Percentiles rank a stretch among this genome's conserved stretches.
phyloP scores from a whole-genome alignment of 2,329 filamentous ascomycete genomes.

The Cladosporium oxysporum region DNA sequence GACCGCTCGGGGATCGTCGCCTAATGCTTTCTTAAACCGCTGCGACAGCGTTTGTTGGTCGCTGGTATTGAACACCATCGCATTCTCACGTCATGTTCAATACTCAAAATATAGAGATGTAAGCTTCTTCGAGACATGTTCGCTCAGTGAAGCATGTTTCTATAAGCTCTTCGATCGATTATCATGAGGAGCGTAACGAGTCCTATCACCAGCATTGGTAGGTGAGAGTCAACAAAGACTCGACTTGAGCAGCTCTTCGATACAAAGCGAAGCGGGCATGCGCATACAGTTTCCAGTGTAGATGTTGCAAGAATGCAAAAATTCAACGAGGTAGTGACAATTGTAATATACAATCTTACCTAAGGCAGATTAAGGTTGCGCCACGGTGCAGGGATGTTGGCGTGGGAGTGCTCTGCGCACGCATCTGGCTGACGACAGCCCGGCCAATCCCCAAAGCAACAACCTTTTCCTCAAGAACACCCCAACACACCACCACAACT shows the following conservation, averaged over 20 bases:
- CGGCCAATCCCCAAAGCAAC: background rate
- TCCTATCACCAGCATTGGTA: background rate
- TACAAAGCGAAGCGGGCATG: background rate
- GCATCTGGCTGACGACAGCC: slow-evolving; percentile 5
- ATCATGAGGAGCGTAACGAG: background rate
- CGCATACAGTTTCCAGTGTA: background rate
- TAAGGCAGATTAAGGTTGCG: slow-evolving; percentile 6
- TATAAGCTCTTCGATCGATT: background rate
- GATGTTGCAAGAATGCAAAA: background rate
- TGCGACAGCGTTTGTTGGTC: background rate
- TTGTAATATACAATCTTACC: background rate
- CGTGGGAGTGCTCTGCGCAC: too few relatives aligned
- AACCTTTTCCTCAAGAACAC: background rate
- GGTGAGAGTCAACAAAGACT: background rate
- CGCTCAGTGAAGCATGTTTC: background rate
- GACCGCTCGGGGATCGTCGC: background rate
- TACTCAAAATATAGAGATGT: background rate
- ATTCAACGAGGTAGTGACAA: background rate
- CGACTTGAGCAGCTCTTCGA: background rate
- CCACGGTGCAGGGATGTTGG: slow-evolving; percentile 1
- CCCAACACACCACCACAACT: background rate
- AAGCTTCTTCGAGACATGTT: background rate
- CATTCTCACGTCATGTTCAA: background rate
- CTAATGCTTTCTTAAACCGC: background rate
- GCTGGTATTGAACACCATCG: background rate